A percentile compares a stretch with the other conserved stretches of the same genome.
These are phyloP conservation scores for Camellia japonica DNA, from an alignment of 148 eudicot species.

Conservation along the genomic window DNA sequence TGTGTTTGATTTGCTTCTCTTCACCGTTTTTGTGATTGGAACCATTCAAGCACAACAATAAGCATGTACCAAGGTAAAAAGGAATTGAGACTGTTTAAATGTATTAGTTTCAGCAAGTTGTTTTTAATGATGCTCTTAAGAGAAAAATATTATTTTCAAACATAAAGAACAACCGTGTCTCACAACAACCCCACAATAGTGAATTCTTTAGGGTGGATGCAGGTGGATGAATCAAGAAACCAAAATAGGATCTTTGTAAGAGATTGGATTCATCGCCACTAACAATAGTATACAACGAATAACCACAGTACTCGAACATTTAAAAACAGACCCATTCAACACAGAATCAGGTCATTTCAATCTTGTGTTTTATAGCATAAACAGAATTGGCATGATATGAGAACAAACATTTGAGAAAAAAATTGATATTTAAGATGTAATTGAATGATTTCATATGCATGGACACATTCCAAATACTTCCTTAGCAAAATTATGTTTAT, in stretches of 20 bases:
- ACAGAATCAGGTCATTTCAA: not conserved
- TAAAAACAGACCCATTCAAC: not conserved
- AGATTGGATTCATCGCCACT: not conserved
- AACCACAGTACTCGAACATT: not conserved
- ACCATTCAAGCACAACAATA: too few species aligned
- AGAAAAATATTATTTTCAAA: not conserved
- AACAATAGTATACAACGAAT: not conserved
- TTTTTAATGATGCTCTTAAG: not conserved
- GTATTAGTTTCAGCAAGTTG: not conserved
- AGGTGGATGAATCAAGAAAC: not conserved
- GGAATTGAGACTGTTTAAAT: not conserved
- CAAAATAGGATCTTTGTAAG: not conserved
- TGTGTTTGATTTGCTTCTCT: too few species aligned
- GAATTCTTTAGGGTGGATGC: not conserved
- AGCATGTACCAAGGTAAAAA: not conserved
- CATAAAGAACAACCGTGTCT: not conserved
- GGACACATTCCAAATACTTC: conserved; percentile 1
- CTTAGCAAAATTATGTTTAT: not conserved
- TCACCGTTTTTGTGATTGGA: too few species aligned
- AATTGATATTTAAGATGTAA: not conserved
- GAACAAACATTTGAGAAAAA: not conserved
- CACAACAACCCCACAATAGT: not conserved
- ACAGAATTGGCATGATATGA: not conserved
- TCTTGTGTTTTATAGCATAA: not conserved
- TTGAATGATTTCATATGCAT: not conserved